Evolutionary conservation across 345 rosid species (phyloP).

Genomic region (Eucalyptus shirleyi): DNA sequence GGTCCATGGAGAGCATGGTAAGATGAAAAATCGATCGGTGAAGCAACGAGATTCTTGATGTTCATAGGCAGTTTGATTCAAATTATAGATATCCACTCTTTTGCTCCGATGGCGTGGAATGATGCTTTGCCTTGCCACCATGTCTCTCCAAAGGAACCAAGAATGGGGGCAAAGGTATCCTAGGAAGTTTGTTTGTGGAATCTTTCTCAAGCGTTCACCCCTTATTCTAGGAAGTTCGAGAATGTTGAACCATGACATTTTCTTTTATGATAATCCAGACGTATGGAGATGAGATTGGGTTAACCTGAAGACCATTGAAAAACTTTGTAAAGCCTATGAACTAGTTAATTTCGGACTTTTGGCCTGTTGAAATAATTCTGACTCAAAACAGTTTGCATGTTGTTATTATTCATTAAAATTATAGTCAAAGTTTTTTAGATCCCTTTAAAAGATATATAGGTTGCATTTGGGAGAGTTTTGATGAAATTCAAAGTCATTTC

Average conservation of each 20-base stretch:
- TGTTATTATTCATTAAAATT: neutral
- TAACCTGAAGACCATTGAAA: neutral
- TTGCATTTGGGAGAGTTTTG: neutral
- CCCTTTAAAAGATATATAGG: neutral
- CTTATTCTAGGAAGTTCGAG: neutral
- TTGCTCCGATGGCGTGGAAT: neutral
- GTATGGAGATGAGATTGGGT: neutral
- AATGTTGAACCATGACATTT: neutral
- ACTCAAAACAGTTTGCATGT: fast-evolving
- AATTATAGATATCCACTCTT: neutral
- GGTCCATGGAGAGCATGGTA: neutral
- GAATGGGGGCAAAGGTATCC: neutral
- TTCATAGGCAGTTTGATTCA: neutral
- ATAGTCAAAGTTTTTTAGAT: neutral
- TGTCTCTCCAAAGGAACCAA: neutral
- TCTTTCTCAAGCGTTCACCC: neutral
- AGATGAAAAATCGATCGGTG: neutral
- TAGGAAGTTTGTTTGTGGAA: neutral
- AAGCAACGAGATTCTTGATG: neutral
- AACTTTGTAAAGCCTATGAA: too few species aligned
- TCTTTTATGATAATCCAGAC: neutral
- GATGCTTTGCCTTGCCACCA: neutral
- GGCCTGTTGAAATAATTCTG: fast-evolving
- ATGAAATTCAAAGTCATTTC: neutral
- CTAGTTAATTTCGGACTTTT: neutral